Conservation (phyloP, 148 eudicot species). For the Bassia scoparia region DNA sequence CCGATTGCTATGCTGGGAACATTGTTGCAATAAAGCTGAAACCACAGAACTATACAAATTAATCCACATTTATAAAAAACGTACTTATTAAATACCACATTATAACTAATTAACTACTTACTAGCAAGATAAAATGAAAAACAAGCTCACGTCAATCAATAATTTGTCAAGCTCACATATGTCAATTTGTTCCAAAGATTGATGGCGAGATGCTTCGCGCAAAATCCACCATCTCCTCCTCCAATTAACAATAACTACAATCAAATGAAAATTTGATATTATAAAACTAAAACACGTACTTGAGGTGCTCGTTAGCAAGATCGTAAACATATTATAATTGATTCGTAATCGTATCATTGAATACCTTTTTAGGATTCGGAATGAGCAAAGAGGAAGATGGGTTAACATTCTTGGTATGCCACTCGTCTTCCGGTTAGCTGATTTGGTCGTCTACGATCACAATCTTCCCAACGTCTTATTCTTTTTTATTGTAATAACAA, state of each 20-base stretch:
- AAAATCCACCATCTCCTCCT: slow-evolving; percentile 47
- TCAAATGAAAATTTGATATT: not conserved
- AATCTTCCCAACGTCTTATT: slow-evolving; percentile 89
- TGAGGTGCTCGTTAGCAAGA: not conserved
- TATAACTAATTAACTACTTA: too few relatives aligned
- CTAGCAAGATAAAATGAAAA: not conserved
- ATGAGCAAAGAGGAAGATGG: slow-evolving; percentile 91
- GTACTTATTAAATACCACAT: too few relatives aligned
- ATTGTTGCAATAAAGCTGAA: slow-evolving; percentile 30
- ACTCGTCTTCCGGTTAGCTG: slow-evolving; percentile 97
- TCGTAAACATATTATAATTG: too few relatives aligned
- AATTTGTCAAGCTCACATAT: slow-evolving; percentile 40
- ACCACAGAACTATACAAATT: not conserved
- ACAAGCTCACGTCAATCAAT: slow-evolving; percentile 29
- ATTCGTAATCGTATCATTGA: too few relatives aligned
- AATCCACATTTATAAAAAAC: too few relatives aligned
- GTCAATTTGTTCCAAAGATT: slow-evolving; percentile 34
- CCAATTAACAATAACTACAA: slow-evolving; percentile 31
- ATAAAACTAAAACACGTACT: not conserved
- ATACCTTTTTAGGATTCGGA: slow-evolving; percentile 92
- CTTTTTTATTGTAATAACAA: too few relatives aligned
- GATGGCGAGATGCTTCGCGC: slow-evolving; percentile 37
- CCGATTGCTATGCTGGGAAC: slow-evolving; percentile 35
- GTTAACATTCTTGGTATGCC: slow-evolving; percentile 97
- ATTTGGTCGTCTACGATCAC: slow-evolving; percentile 93